phyloP scores from a whole-genome alignment of 345 rosid species.

The Toxicodendron radicans region DNA sequence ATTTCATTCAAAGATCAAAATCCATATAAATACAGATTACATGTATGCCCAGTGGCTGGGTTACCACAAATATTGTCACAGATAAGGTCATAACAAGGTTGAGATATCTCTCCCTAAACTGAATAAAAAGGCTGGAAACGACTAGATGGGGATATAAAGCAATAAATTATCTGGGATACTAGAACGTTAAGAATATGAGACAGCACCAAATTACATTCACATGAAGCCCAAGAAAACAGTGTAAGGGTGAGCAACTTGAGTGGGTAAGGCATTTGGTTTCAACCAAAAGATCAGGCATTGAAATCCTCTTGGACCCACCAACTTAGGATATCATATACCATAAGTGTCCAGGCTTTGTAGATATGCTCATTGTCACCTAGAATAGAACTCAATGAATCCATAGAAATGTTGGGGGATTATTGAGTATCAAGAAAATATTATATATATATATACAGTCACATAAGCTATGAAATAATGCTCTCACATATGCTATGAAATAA shows the following conservation, averaged over 20 bases:
- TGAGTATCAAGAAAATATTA: not conserved
- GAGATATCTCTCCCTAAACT: not conserved
- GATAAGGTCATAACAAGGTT: not conserved
- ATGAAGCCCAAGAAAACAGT: constrained; percentile 6
- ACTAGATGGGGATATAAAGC: not conserved
- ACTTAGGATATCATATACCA: no score
- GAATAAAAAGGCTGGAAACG: not conserved
- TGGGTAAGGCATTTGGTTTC: not conserved
- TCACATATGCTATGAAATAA: constrained; percentile 41
- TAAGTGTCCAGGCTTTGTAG: no score
- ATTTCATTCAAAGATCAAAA: constrained; percentile 16
- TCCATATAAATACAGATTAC: not conserved
- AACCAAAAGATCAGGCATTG: not conserved
- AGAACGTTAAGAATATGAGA: not conserved
- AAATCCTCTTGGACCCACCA: not conserved
- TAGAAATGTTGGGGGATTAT: not conserved
- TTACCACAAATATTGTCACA: not conserved
- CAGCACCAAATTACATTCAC: not conserved
- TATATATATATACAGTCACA: not conserved
- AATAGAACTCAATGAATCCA: not conserved
- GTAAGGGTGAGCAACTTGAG: not conserved
- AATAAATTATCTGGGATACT: constrained; percentile 1
- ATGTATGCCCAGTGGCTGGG: not conserved
- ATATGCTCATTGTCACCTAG: not conserved
- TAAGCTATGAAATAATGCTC: constrained; percentile 1